These are phyloP conservation scores for Macrotyloma uniflorum DNA, from an alignment of 306 rosid genomes.

Conservation along the genomic window DNA sequence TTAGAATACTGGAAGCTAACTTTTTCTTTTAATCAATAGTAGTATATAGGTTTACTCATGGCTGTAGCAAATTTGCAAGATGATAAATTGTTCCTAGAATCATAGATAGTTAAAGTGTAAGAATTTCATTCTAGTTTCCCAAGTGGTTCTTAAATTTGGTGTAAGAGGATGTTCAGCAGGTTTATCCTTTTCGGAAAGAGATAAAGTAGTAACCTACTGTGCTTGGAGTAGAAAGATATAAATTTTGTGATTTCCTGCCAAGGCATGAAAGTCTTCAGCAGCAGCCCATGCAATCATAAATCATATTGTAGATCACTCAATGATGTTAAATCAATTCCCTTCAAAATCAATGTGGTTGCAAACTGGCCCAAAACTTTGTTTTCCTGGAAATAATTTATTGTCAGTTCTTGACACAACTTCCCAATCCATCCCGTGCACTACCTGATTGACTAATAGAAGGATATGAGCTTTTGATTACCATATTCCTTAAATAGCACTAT, in stretches of 20 bases:
- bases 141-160: background rate
- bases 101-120: background rate
- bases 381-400: background rate
- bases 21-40: background rate
- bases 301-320: background rate
- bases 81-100: background rate
- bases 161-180: background rate
- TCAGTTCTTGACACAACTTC: background rate
- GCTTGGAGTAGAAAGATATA: background rate
- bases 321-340: background rate
- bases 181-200: background rate
- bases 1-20: background rate
- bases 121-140: background rate
- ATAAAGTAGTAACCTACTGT: background rate
- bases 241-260: slow-evolving; percentile 2
- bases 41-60: background rate
- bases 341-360: background rate
- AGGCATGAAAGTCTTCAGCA: background rate
- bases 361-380: background rate
- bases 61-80: background rate
- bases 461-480: background rate
- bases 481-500: background rate
- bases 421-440: background rate
- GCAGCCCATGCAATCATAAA: background rate
- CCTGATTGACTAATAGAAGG: background rate